Conservation (phyloP, 495 filamentous ascomycete genomes). For the Annulohypoxylon nitens region DNA sequence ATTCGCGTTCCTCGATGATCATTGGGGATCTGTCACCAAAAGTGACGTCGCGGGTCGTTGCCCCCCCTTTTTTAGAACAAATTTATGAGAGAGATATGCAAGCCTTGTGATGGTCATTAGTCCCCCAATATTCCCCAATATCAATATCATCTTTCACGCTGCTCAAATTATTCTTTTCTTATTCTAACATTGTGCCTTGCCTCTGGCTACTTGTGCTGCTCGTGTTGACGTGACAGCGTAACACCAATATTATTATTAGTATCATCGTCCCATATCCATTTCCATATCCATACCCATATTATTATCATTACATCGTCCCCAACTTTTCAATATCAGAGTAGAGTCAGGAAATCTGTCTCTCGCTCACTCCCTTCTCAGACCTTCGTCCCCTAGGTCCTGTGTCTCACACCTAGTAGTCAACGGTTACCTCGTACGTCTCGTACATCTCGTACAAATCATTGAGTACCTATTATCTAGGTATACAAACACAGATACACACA, state of each 20-base stretch:
- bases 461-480: not conserved
- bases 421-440: not conserved
- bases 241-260: conserved; percentile 18
- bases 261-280: not conserved
- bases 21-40: conserved; percentile 37
- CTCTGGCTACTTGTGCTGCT: conserved; percentile 1
- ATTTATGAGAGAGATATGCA: conserved; percentile 31
- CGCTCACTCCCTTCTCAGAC: not conserved
- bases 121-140: conserved; percentile 12
- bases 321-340: conserved; percentile 1
- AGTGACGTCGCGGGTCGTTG: conserved; percentile 42
- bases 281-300: not conserved
- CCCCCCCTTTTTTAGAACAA: conserved; percentile 34
- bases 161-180: not conserved
- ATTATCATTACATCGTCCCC: conserved; percentile 2
- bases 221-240: conserved; percentile 37
- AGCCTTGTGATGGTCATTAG: conserved; percentile 3
- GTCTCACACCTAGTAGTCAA: not conserved
- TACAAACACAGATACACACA: not conserved
- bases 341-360: not conserved
- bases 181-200: not conserved
- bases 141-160: not conserved
- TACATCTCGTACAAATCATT: not conserved
- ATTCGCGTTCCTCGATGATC: conserved; percentile 32
- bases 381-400: not conserved